These are phyloP conservation scores for Solanum appendiculatum DNA, from an alignment of 257 asterid species.

Conservation along the genomic window DNA sequence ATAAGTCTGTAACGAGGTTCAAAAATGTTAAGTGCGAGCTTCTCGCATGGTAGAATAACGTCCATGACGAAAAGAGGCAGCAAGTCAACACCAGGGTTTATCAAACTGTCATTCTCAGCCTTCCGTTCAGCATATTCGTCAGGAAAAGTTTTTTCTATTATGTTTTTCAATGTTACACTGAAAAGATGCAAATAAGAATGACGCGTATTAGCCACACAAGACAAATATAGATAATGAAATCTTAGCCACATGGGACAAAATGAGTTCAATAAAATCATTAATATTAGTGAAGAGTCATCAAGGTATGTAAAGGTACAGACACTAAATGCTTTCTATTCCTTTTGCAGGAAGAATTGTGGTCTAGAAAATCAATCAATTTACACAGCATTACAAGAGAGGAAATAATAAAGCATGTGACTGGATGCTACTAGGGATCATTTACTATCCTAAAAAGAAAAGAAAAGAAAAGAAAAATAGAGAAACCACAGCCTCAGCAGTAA, in stretches of 20 bases:
- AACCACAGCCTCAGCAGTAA: neutral
- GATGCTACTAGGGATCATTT: neutral
- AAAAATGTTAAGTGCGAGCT: constrained; percentile 85
- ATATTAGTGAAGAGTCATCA: neutral
- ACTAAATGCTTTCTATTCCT: neutral
- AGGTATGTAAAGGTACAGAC: neutral
- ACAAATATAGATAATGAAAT: neutral
- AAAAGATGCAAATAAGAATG: constrained; percentile 14
- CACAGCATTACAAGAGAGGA: neutral
- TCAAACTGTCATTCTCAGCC: constrained; percentile 61
- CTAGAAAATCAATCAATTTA: neutral
- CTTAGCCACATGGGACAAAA: neutral
- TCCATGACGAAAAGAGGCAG: constrained; percentile 98
- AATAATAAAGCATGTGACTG: neutral
- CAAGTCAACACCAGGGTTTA: constrained; percentile 67
- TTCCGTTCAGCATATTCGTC: constrained; percentile 87
- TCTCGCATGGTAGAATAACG: constrained; percentile 91
- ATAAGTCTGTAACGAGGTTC: constrained; percentile 98
- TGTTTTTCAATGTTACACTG: constrained; percentile 93
- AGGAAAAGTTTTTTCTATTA: constrained; percentile 80
- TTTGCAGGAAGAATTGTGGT: neutral
- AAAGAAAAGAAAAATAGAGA: neutral
- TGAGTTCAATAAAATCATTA: neutral
- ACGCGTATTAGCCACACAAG: neutral
- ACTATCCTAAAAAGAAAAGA: neutral